phyloP scores from a whole-genome alignment of 2,329 filamentous ascomycete species.

The Claviceps fusiformis region DNA sequence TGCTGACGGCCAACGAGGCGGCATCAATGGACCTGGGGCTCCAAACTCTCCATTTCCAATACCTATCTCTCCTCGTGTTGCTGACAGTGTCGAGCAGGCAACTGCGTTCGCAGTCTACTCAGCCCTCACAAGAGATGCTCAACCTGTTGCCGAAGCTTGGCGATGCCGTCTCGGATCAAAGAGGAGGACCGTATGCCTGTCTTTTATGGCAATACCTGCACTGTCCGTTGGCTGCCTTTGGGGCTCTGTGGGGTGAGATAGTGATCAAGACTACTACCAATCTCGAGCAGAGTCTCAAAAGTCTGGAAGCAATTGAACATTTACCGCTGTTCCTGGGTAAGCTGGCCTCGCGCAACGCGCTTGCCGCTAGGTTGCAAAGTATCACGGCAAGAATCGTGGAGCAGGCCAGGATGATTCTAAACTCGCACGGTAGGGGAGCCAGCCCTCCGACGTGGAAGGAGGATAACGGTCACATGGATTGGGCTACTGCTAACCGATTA shows the following conservation, averaged over 20 bases:
- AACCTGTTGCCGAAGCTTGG: background rate
- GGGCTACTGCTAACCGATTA: background rate
- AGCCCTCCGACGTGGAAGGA: no score
- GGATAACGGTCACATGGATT: no score
- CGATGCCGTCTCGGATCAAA: background rate
- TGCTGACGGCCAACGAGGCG: background rate
- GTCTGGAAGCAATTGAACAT: background rate
- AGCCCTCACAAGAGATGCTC: background rate
- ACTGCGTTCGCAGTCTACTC: background rate
- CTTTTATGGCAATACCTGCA: slow-evolving; percentile 1
- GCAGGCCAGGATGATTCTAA: background rate
- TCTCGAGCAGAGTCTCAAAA: background rate
- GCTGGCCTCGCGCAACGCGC: background rate
- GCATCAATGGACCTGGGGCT: background rate
- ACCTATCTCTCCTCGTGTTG: background rate
- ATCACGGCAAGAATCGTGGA: background rate
- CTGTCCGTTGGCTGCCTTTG: background rate
- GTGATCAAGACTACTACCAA: background rate
- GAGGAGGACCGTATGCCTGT: background rate
- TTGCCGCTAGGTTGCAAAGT: background rate
- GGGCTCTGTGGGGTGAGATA: background rate
- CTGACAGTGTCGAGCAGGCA: background rate
- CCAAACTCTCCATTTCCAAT: background rate
- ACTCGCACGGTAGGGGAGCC: background rate
- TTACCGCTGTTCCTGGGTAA: background rate